Evolutionary conservation across 768 basidiomycete species (phyloP).

Genomic region (Russula ochroleuca): DNA sequence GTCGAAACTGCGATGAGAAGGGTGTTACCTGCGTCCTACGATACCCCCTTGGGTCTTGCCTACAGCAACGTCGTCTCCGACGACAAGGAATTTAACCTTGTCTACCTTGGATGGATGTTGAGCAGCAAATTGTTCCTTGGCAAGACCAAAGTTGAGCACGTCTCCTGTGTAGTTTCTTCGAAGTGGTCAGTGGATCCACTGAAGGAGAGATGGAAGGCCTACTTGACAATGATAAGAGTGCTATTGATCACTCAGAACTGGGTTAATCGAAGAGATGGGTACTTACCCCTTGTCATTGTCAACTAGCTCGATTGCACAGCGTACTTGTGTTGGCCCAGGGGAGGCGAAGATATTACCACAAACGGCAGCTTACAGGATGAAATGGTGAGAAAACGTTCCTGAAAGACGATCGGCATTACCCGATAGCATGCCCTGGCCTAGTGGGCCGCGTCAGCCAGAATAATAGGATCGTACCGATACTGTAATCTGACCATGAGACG

Average conservation of each 20-base stretch:
- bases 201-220: slow-evolving; percentile 14
- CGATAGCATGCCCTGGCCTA: slow-evolving; percentile 76
- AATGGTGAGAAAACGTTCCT: slow-evolving; percentile 1
- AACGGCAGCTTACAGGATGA: slow-evolving; percentile 56
- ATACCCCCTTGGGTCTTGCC: slow-evolving; percentile 75
- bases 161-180: slow-evolving; percentile 88
- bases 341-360: slow-evolving; percentile 91
- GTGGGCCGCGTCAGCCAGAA: background rate
- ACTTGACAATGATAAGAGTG: slow-evolving; percentile 83
- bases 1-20: background rate
- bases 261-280: background rate
- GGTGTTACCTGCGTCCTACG: slow-evolving; percentile 68
- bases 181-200: background rate
- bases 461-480: background rate
- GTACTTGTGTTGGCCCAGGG: slow-evolving; percentile 81
- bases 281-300: slow-evolving; percentile 67
- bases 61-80: slow-evolving; percentile 89
- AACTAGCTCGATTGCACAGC: slow-evolving; percentile 71
- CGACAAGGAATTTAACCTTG: slow-evolving; percentile 68
- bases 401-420: slow-evolving; percentile 38
- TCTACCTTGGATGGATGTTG: slow-evolving; percentile 62
- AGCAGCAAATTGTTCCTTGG: slow-evolving; percentile 78
- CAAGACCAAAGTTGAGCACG: slow-evolving; percentile 86
- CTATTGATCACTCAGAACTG: slow-evolving; percentile 36
- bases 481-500: slow-evolving; percentile 73